These are phyloP conservation scores for Phytophthora quininea DNA, from an alignment of 352 stramenopile species.

Conservation along the genomic window DNA sequence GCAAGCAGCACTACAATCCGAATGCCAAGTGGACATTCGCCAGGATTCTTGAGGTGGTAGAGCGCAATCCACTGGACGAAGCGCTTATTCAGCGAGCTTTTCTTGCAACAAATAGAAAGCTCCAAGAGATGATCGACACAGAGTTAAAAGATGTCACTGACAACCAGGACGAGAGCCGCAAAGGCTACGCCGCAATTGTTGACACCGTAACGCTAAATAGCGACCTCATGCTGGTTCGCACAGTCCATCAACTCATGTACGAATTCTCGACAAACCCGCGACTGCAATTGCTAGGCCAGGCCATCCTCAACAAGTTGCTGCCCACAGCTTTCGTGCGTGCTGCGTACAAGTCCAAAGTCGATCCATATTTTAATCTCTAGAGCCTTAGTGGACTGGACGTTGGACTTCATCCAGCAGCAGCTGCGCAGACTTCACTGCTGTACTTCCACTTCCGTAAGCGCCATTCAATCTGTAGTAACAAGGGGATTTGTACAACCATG, in stretches of 20 bases:
- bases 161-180: conserved; percentile 21
- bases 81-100: conserved; percentile 63
- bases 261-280: conserved; percentile 62
- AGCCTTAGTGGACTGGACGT: conserved; percentile 2
- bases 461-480: conserved; percentile 25
- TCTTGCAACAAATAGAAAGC: conserved; percentile 64
- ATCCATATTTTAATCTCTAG: conserved; percentile 79
- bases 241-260: conserved; percentile 70
- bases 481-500: no score
- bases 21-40: conserved; percentile 48
- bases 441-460: conserved; percentile 33
- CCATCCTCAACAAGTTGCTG: conserved; percentile 56
- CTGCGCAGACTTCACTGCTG: conserved; percentile 23
- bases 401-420: conserved; percentile 37
- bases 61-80: conserved; percentile 66
- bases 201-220: conserved; percentile 55
- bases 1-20: conserved; percentile 58
- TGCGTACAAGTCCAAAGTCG: conserved; percentile 73
- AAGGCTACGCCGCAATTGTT: conserved; percentile 29
- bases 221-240: conserved; percentile 61
- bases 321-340: conserved; percentile 71
- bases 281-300: conserved; percentile 65
- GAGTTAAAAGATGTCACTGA: conserved; percentile 9
- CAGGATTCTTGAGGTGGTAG: conserved; percentile 61
- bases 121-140: conserved; percentile 33